Conservation (phyloP, 2,329 filamentous ascomycete species). For the Arachnopeziza araneosa region DNA sequence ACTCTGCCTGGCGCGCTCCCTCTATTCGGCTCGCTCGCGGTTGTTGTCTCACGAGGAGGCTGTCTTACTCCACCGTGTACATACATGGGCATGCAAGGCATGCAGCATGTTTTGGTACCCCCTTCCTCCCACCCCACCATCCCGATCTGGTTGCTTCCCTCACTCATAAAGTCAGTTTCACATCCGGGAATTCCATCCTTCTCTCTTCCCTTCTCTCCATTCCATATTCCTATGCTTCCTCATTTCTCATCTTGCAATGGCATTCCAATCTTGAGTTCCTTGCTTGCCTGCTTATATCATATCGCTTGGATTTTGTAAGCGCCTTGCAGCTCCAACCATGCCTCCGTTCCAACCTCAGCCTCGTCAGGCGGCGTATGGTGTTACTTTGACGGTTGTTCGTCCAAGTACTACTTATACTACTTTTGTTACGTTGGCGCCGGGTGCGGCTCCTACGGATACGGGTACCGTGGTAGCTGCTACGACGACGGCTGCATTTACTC, state of each 20-base stretch:
- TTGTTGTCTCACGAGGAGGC: not conserved
- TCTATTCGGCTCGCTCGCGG: no score
- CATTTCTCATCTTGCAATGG: not conserved
- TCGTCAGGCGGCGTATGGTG: slow-evolving; percentile 5
- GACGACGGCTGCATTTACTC: not conserved
- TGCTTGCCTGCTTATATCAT: no score
- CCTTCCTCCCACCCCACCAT: not conserved
- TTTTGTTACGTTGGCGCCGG: slow-evolving; percentile 9
- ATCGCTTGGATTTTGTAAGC: no score
- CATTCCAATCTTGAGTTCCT: no score
- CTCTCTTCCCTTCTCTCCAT: not conserved
- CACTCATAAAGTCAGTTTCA: not conserved
- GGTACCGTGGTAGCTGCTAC: not conserved
- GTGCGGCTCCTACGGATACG: not conserved
- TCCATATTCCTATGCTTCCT: not conserved
- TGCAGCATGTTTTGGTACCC: not conserved
- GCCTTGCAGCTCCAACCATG: not conserved
- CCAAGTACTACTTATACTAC: slow-evolving; percentile 9
- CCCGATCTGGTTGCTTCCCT: not conserved
- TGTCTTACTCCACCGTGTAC: not conserved
- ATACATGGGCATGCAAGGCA: not conserved
- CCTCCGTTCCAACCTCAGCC: not conserved
- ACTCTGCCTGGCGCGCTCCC: no score
- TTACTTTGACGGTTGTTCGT: slow-evolving; percentile 11
- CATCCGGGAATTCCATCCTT: not conserved